Evolutionary conservation across 225 moss, liverwort and hornwort species (phyloP).

Genomic region (Sphagnum contortum): DNA sequence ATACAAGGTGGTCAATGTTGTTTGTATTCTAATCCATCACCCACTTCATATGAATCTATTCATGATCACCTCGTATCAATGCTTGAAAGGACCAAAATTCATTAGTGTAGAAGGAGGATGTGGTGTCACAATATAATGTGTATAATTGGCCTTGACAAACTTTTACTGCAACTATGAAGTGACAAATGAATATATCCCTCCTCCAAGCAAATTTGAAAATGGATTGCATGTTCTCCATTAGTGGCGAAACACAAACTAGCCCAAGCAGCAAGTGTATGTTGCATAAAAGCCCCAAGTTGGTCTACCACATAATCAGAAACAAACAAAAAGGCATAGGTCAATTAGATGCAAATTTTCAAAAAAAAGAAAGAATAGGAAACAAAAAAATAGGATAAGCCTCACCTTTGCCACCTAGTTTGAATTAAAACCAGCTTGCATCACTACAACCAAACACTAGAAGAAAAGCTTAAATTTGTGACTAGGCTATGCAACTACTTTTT

Average conservation of each 20-base stretch:
- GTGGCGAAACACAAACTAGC: background rate
- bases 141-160: background rate
- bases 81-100: background rate
- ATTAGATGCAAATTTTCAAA: too few species aligned
- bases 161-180: background rate
- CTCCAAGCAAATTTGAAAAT: background rate
- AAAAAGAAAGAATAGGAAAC: too few species aligned
- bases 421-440: background rate
- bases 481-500: too few species aligned
- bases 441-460: background rate
- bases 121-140: background rate
- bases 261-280: background rate
- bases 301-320: too few species aligned
- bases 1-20: background rate
- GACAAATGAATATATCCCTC: background rate
- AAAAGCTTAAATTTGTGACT: too few species aligned
- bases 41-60: background rate
- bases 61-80: background rate
- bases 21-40: background rate
- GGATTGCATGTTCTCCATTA: background rate
- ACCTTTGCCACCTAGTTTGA: background rate
- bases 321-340: too few species aligned
- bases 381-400: too few species aligned
- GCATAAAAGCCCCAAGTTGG: background rate
- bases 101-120: background rate